phyloP scores from a whole-genome alignment of 2,329 filamentous ascomycete species.

The Venturiaceae sp. region DNA sequence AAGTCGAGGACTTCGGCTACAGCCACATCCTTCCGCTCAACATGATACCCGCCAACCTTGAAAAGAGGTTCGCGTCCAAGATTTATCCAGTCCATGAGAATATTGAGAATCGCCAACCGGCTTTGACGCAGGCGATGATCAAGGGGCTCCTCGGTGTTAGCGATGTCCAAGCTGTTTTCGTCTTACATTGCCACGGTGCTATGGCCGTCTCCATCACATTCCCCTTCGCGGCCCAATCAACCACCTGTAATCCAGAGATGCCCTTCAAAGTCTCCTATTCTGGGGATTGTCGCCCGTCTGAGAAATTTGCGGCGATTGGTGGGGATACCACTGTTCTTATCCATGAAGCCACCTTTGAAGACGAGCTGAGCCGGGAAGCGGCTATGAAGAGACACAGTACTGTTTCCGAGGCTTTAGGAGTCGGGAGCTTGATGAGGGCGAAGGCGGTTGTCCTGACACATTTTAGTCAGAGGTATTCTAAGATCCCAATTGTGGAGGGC shows the following conservation, averaged over 20 bases:
- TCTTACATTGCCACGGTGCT: constrained; percentile 71
- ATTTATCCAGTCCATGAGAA: background rate
- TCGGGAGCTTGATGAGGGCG: constrained; percentile 71
- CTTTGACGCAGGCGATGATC: background rate
- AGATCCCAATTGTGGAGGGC: constrained; percentile 44
- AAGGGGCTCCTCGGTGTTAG: constrained; percentile 46
- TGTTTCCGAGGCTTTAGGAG: constrained; percentile 69
- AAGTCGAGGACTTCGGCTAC: constrained; percentile 68
- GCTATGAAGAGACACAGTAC: constrained; percentile 85
- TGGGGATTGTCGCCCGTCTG: constrained; percentile 80
- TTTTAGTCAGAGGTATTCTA: constrained; percentile 90
- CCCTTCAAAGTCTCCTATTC: constrained; percentile 82
- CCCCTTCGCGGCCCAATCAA: constrained; percentile 50
- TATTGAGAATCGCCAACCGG: background rate
- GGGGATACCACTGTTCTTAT: constrained; percentile 71
- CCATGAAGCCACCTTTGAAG: constrained; percentile 94
- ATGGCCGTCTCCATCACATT: constrained; percentile 72
- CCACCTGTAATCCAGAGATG: no score
- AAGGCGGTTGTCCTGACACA: constrained; percentile 79
- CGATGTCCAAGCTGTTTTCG: constrained; percentile 56
- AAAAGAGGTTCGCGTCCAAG: background rate
- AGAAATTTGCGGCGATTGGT: constrained; percentile 60
- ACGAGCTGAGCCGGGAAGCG: constrained; percentile 71
- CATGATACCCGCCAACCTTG: constrained; percentile 22
- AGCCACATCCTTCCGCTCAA: constrained; percentile 44